Evolutionary conservation across 1,284 basidiomycete species (phyloP).

Genomic region (Ceratobasidium sp.): DNA sequence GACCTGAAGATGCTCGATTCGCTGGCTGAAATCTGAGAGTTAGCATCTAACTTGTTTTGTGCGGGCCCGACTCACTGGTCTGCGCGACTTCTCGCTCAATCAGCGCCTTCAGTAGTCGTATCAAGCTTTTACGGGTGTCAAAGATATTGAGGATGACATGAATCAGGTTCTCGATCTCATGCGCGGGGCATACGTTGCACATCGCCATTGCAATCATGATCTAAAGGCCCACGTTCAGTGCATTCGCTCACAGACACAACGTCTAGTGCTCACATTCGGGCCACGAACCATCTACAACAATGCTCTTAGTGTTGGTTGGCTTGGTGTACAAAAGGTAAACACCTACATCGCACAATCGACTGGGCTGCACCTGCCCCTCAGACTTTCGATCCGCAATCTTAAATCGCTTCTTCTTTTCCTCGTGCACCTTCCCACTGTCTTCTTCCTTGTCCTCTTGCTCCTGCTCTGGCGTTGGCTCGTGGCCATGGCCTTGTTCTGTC

Average conservation of each 20-base stretch:
- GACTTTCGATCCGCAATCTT: constrained; percentile 20
- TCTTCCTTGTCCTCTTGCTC: constrained; percentile 18
- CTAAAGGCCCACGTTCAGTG: constrained; percentile 44
- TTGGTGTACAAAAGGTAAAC: neutral
- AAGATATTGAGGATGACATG: constrained; percentile 88
- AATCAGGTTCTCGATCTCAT: constrained; percentile 84
- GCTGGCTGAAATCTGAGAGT: constrained; percentile 63
- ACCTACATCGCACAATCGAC: constrained; percentile 22
- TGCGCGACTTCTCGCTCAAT: constrained; percentile 84
- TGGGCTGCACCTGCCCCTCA: constrained; percentile 38
- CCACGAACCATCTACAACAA: constrained; percentile 71
- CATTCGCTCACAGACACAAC: neutral
- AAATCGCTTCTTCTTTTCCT: constrained; percentile 18
- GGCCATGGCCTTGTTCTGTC: constrained; percentile 1
- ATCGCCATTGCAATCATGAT: constrained; percentile 78
- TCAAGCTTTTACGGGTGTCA: constrained; percentile 74
- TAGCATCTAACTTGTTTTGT: constrained; percentile 25
- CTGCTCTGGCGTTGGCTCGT: neutral
- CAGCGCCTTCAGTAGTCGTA: constrained; percentile 81
- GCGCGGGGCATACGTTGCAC: constrained; percentile 82
- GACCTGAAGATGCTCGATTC: constrained; percentile 85
- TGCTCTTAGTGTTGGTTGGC: constrained; percentile 18
- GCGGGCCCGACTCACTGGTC: constrained; percentile 66
- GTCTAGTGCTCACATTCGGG: constrained; percentile 66
- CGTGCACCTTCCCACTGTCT: neutral